Evolutionary conservation across 2,329 filamentous ascomycete genomes (phyloP).

Genomic region (Hortaea werneckii): DNA sequence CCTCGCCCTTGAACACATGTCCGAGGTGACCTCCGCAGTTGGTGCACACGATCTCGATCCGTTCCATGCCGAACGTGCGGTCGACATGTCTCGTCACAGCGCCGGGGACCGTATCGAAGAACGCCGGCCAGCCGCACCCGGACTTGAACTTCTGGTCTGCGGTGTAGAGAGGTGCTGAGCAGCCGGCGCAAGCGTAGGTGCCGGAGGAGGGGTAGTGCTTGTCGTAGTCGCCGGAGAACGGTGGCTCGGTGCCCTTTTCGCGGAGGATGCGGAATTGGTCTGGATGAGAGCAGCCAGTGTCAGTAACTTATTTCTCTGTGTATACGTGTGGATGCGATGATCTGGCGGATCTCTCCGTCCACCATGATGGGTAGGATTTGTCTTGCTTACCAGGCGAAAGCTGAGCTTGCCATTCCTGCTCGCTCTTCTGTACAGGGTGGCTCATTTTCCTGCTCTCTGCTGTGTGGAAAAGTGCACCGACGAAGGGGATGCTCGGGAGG

Average conservation of each 20-base stretch:
- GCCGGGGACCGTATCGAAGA: conserved; percentile 89
- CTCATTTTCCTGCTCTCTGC: conserved; percentile 50
- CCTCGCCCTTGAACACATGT: conserved; percentile 87
- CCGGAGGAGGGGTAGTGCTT: conserved; percentile 69
- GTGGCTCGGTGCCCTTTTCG: conserved; percentile 79
- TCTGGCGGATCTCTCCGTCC: no score
- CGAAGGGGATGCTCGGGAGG: conserved; percentile 70
- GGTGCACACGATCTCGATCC: conserved; percentile 87
- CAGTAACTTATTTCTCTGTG: no score
- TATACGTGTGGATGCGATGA: no score
- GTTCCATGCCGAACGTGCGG: conserved; percentile 63
- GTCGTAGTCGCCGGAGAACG: conserved; percentile 74
- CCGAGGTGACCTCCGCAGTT: conserved; percentile 90
- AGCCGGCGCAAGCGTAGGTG: conserved; percentile 80
- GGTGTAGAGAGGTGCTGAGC: conserved; percentile 80
- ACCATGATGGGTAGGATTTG: no score
- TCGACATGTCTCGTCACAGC: conserved; percentile 79
- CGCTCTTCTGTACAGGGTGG: conserved; percentile 69
- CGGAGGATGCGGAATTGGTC: conserved; percentile 94
- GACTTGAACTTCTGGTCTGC: conserved; percentile 92
- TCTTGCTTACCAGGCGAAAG: conserved; percentile 56
- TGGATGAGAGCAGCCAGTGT: conserved; percentile 35
- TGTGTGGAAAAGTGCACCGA: conserved; percentile 65
- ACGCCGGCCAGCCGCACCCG: conserved; percentile 95
- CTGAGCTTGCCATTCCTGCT: conserved; percentile 83